Evolutionary conservation across 352 stramenopile species (phyloP), one percentile per base, ranked within the genome.

Genomic region (Phytopythium mirpurense): DNA sequence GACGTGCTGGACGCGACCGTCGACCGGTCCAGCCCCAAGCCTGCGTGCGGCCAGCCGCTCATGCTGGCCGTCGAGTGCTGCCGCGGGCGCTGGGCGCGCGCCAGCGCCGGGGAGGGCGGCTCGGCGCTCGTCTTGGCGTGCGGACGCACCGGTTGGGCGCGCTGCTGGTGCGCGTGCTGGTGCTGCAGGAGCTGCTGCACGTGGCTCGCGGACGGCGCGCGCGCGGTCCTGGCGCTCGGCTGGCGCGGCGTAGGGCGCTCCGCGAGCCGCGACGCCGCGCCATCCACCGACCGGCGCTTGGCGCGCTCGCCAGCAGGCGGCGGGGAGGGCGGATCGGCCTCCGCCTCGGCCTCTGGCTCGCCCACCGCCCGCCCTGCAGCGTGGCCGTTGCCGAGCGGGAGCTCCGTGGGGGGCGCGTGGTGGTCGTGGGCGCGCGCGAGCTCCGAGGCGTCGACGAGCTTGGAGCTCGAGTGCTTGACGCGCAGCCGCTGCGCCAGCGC

Each of bases 401-500:
- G n/a, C n/a, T n/a, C n/a, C n/a, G n/a, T n/a, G n/a, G 15, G 19
- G 10, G n/a, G 11, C 21, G 37, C 8, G 51, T 10, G 38, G 19
- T 29, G 29, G 19, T 43, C 32, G 32, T 36, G 21, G n/a, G 47
- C 23, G 10, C 47, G 29, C 31, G 47, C 21, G 47, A 44, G 47
- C 32, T 54, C 47, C 3, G 31, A 21, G 19, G 47, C 47, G 34
- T 54, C 34, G 47, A 54, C 35, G 31, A 54, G 31, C 47, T 54
- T 54, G 47, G 31, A 27, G 47, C 47, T 54, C 47, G 47, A 54
- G 47, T 48, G 51, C 29, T 48, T 48, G 38, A 34, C 51, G 40
- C 51, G 67, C 36, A 72, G 57, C 37, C 67, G 67, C 50, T 72
- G 63, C 14, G 63, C 64, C 40, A 75, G 46, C 40, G 60, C 55